Evolutionary conservation across 2,329 filamentous ascomycete genomes (phyloP).

Genomic region (Metarhizium brunneum): DNA sequence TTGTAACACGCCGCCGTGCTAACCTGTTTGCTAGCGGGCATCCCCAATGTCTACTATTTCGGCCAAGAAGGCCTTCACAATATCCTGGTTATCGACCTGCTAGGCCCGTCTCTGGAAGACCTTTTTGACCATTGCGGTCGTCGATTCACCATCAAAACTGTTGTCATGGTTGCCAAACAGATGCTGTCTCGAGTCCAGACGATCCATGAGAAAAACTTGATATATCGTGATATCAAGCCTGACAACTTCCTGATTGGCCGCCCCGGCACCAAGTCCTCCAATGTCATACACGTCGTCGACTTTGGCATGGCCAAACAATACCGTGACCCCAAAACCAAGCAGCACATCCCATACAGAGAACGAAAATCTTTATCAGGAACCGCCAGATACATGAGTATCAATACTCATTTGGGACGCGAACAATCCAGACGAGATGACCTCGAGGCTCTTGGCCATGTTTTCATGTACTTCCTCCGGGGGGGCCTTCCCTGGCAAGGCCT

Average conservation of each 20-base stretch:
- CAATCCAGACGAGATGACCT: constrained; percentile 94
- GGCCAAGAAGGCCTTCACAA: constrained; percentile 99
- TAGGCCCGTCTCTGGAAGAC: constrained; percentile 92
- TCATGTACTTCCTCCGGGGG: constrained; percentile 67
- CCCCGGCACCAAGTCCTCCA: constrained; percentile 85
- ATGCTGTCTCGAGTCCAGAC: constrained; percentile 99
- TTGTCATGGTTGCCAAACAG: constrained; percentile 91
- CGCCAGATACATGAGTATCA: constrained; percentile 98
- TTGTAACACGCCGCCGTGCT: neutral
- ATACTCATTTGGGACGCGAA: constrained; percentile 92
- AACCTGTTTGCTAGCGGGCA: constrained; percentile 48
- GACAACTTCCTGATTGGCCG: constrained; percentile 99
- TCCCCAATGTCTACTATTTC: constrained; percentile 98
- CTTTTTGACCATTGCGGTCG: constrained; percentile 99
- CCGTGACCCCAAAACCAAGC: constrained; percentile 96
- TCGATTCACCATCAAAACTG: constrained; percentile 99
- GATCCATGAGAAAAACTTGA: constrained; percentile 99
- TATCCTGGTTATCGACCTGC: constrained; percentile 96
- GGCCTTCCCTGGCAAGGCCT: constrained; percentile 64
- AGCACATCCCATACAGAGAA: constrained; percentile 96
- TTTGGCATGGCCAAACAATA: constrained; percentile 99
- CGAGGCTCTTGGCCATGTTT: constrained; percentile 72
- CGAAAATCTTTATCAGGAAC: constrained; percentile 95
- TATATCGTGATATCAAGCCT: constrained; percentile 99
- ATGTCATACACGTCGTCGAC: constrained; percentile 97